Percentiles rank a stretch among this genome's conserved stretches.
Evolutionary conservation across 768 basidiomycete genomes (phyloP).

Genomic region (Kwoniella sp.): DNA sequence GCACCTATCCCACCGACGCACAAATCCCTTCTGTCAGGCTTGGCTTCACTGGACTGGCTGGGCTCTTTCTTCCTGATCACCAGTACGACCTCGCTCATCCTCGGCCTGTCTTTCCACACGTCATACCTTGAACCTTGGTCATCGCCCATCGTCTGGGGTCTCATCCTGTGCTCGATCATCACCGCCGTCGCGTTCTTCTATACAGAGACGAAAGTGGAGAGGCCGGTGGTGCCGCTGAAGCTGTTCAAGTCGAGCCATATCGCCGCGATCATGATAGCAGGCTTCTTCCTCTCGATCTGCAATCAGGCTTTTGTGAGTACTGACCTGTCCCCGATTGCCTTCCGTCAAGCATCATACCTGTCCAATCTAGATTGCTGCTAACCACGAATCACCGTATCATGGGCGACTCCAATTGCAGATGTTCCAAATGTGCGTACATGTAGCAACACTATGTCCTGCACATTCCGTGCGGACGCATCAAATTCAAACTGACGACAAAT

Average conservation of each 20-base stretch:
- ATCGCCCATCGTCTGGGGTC: conserved; percentile 48
- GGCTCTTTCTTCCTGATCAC: conserved; percentile 47
- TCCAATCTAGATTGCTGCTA: not conserved
- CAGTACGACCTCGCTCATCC: conserved; percentile 45
- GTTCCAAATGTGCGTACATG: conserved; percentile 14
- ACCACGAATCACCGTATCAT: not conserved
- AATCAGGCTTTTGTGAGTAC: conserved; percentile 52
- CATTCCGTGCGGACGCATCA: too few species aligned
- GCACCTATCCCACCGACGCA: conserved; percentile 41
- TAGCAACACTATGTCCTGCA: not conserved
- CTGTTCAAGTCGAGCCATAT: conserved; percentile 46
- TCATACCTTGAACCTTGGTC: conserved; percentile 53
- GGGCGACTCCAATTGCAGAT: not conserved
- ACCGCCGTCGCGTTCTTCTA: conserved; percentile 27
- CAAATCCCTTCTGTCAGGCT: conserved; percentile 35
- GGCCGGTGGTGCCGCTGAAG: conserved; percentile 47
- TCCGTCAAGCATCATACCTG: not conserved
- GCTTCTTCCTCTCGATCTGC: conserved; percentile 48
- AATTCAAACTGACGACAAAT: too few species aligned
- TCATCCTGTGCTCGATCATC: conserved; percentile 36
- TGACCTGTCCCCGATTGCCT: not conserved
- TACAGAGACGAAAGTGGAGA: conserved; percentile 41
- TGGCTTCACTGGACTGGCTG: conserved; percentile 49
- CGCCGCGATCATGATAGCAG: conserved; percentile 42
- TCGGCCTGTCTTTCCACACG: conserved; percentile 55